A percentile compares a stretch with the other conserved stretches of the same genome.
These are phyloP conservation scores for Bipolaris bicolor DNA, from an alignment of 2,329 filamentous ascomycete species.

Conservation along the genomic window DNA sequence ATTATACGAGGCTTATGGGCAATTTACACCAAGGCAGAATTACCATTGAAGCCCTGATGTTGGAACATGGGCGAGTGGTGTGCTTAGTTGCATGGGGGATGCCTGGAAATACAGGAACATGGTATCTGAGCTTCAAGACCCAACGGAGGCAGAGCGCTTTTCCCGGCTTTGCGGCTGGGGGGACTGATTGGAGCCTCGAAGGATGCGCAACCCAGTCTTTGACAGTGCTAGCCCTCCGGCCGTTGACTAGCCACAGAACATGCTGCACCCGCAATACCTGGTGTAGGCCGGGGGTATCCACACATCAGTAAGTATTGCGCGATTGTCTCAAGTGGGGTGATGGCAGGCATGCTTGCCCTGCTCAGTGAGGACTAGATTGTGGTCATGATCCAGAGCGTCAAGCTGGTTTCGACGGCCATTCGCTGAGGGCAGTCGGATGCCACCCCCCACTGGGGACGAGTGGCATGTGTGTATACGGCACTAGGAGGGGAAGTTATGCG, in stretches of 20 bases:
- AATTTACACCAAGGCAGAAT: constrained; percentile 44
- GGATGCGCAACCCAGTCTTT: constrained; percentile 43
- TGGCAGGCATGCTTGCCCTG: neutral
- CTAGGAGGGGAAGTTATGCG: constrained; percentile 21
- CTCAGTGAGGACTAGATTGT: constrained; percentile 6
- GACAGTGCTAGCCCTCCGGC: constrained; percentile 45
- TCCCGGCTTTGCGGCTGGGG: constrained; percentile 45
- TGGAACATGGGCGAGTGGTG: constrained; percentile 28
- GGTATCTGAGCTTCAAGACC: constrained; percentile 38
- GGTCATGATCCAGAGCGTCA: constrained; percentile 12
- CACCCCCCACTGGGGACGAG: constrained; percentile 11
- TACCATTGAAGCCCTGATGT: constrained; percentile 34
- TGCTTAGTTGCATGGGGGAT: constrained; percentile 45
- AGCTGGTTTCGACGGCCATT: constrained; percentile 2
- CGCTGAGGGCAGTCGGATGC: constrained; percentile 1
- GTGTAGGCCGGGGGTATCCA: constrained; percentile 31
- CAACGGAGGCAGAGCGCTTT: constrained; percentile 40
- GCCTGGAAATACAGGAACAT: constrained; percentile 44
- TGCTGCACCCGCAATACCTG: constrained; percentile 35
- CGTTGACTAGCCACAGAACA: constrained; percentile 44
- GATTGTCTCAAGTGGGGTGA: constrained; percentile 24
- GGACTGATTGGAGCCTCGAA: constrained; percentile 47
- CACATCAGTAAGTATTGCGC: constrained; percentile 29
- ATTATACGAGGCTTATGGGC: constrained; percentile 43
- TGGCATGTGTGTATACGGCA: constrained; percentile 16